Conservation (phyloP, 2,329 filamentous ascomycete genomes). For the Fusarium sp. region DNA sequence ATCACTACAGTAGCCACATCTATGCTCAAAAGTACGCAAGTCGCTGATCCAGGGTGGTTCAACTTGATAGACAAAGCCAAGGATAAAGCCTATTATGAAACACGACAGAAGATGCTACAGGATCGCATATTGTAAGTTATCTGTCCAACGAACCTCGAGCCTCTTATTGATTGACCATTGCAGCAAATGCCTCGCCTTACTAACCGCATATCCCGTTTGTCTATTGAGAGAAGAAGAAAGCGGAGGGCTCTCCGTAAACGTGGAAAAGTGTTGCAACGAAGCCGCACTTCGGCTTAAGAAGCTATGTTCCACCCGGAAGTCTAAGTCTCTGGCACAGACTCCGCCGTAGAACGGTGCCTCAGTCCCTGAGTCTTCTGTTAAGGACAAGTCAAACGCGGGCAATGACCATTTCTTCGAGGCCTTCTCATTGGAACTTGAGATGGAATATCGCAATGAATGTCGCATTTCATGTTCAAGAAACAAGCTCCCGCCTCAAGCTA, state of each 20-base stretch:
- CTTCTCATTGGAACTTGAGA: neutral
- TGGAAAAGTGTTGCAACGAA: neutral
- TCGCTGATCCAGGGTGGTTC: no score
- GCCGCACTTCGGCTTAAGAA: neutral
- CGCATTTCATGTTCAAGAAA: neutral
- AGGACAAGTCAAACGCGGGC: neutral
- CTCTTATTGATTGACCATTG: neutral
- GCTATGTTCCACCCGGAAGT: neutral
- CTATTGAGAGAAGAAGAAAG: neutral
- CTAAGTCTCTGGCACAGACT: no score
- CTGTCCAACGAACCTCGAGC: neutral
- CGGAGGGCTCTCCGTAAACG: neutral
- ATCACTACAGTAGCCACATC: neutral
- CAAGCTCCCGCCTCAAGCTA: neutral
- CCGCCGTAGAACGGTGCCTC: fast-evolving
- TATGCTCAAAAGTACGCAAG: neutral
- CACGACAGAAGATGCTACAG: neutral
- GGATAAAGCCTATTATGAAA: neutral
- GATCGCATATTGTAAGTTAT: neutral
- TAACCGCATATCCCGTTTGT: neutral
- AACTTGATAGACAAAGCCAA: no score
- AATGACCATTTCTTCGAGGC: neutral
- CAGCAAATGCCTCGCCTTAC: neutral
- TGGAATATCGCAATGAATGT: neutral
- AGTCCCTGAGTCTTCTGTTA: no score